Base-by-base conservation (phyloP, 805 yeast species). In the Yamadazyma phyllophila region DNA sequence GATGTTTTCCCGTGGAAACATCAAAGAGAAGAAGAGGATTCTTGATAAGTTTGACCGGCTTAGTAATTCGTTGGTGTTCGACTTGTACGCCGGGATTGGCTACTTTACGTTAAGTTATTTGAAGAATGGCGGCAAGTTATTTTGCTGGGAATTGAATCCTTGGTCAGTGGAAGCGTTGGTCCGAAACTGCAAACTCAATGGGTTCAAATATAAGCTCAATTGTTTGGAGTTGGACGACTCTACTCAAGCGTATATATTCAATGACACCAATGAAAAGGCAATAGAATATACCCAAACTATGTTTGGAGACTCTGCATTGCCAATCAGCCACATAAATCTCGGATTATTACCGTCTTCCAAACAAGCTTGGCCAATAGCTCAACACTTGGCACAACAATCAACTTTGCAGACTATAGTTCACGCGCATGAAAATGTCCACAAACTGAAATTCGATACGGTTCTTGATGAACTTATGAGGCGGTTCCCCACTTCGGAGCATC, bases 1-100 rank as follows among this genome's bases (percentile, higher is more conserved):
- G 1, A 88, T 88, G 96, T 89, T 89, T 59, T 83, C 91, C 40
- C 64, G 96, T 14, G 96, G 96, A 1, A 88, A 88, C 59, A 78
- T 89, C 54, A 85, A 85, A 51, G 96, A 88, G 57, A 88, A 88
- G 60, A 74, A 80, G 11, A 63, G 96, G 15, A 73, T 88, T 0
- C 58, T 87, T 34, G 69, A 70, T 14, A 60, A 61, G 0, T 78
- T 67, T 47, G 36, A 45, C 1, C 57, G 67, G 26, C 60, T 82
- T 1, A 42, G 54, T 8, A 69, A 62, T 10, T 66, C 70, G 0
- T 73, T 69, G 16, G 79, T 85, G 0, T 69, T 85, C 3, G 96
- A 88, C 58, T 56, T 89, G 36, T 88, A 88, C 60, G 82, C 86
- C 26, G 96, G 96, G 0, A 89, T 88, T 40, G 96, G 96, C 2